A percentile compares a stretch with the other conserved stretches of the same genome.
These are phyloP conservation scores for Monsonia emarginata DNA, from an alignment of 441 rosid genomes.

Conservation along the genomic window DNA sequence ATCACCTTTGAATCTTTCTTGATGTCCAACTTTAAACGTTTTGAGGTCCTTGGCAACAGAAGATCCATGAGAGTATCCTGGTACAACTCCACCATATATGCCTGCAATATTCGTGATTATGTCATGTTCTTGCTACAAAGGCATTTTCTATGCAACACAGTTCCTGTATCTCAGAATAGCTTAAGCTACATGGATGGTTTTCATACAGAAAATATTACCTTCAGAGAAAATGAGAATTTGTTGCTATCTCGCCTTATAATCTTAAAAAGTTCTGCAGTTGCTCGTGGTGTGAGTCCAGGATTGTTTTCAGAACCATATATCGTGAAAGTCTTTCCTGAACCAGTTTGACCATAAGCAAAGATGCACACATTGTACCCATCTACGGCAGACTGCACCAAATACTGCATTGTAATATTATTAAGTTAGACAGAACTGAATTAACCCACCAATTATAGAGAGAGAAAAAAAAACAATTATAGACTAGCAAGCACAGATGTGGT, in stretches of 20 bases:
- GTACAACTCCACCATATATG: slow-evolving; percentile 89
- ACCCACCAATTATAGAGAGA: neutral
- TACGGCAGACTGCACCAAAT: slow-evolving; percentile 84
- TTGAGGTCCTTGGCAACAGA: slow-evolving; percentile 57
- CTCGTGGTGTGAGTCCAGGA: slow-evolving; percentile 84
- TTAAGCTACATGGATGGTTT: neutral
- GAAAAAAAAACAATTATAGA: slow-evolving; percentile 1
- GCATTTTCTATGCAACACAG: neutral
- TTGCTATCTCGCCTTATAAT: slow-evolving; percentile 62
- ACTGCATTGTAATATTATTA: slow-evolving; percentile 35
- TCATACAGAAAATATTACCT: slow-evolving; percentile 32
- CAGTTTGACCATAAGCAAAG: slow-evolving; percentile 97
- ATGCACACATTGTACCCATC: slow-evolving; percentile 94
- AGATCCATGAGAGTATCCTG: slow-evolving; percentile 90
- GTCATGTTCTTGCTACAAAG: slow-evolving; percentile 1
- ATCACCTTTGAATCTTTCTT: slow-evolving; percentile 85
- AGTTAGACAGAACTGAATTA: neutral
- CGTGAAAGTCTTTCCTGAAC: slow-evolving; percentile 93
- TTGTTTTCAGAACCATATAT: slow-evolving; percentile 66
- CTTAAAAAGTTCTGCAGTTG: slow-evolving; percentile 69
- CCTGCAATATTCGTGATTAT: slow-evolving; percentile 38
- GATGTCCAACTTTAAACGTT: slow-evolving; percentile 63
- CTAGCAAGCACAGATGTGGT: neutral
- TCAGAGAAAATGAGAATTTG: slow-evolving; percentile 67
- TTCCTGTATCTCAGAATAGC: neutral